Percentiles rank a stretch among this genome's conserved stretches.
Evolutionary conservation across 257 asterid genomes (phyloP).

Genomic region (Buddleja alternifolia): DNA sequence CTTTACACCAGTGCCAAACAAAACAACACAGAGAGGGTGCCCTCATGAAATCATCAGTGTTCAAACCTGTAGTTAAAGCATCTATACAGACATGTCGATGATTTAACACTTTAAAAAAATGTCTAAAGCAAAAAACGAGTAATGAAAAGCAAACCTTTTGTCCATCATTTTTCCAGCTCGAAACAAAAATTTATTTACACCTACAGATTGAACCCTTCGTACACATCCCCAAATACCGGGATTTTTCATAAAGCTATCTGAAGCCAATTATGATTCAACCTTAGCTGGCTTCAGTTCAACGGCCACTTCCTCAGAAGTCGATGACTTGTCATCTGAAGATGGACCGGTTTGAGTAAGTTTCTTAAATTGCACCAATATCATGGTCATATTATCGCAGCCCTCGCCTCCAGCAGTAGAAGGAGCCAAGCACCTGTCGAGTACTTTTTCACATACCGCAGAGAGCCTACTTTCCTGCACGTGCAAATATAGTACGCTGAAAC

Average conservation of each 20-base stretch:
- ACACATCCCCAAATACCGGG: neutral
- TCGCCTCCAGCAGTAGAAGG: conserved; percentile 89
- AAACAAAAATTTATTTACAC: neutral
- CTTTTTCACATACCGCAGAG: conserved; percentile 75
- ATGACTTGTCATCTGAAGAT: conserved; percentile 28
- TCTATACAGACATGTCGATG: too few species aligned
- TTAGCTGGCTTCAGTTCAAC: conserved; percentile 6
- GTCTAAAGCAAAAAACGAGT: neutral
- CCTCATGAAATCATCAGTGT: neutral
- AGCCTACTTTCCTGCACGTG: conserved; percentile 72
- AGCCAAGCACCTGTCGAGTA: conserved; percentile 78
- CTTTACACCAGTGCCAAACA: too few species aligned
- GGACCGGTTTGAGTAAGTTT: conserved; percentile 35
- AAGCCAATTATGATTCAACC: conserved; percentile 6
- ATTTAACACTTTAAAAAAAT: neutral
- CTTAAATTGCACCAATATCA: conserved; percentile 83
- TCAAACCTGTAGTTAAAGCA: neutral
- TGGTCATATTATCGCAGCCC: conserved; percentile 97
- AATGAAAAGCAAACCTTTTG: neutral
- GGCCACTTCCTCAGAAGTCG: conserved; percentile 15
- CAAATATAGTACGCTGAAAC: neutral
- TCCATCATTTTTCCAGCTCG: neutral
- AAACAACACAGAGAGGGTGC: too few species aligned
- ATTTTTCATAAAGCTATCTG: neutral
- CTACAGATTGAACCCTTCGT: neutral